phyloP scores from a whole-genome alignment of 2,329 filamentous ascomycete species.

The Samsoniella hepiali region DNA sequence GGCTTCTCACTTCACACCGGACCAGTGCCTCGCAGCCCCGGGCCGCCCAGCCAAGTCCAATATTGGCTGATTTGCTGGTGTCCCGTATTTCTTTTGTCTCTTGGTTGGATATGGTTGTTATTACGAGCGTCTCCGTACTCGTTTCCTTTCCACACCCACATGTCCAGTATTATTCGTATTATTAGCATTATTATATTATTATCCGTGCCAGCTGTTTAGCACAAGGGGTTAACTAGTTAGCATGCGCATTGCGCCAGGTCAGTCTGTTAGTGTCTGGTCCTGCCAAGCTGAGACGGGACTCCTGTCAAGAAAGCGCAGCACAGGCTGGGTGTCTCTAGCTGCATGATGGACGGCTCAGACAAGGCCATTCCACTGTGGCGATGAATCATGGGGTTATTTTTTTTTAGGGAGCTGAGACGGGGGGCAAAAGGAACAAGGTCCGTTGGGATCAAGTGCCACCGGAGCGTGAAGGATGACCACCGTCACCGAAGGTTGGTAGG shows the following conservation, averaged over 20 bases:
- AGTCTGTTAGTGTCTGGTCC: neutral
- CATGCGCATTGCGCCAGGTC: neutral
- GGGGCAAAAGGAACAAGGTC: neutral
- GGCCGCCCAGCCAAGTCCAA: neutral
- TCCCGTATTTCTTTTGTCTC: neutral
- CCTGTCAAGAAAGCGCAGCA: neutral
- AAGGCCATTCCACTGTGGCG: constrained; percentile 10
- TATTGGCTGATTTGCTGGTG: neutral
- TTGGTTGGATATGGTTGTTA: neutral
- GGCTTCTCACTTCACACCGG: neutral
- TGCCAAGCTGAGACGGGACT: constrained; percentile 14
- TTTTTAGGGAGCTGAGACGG: constrained; percentile 8
- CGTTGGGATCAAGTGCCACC: neutral
- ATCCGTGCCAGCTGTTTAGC: neutral
- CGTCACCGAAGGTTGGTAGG: neutral
- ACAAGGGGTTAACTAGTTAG: neutral
- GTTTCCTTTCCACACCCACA: constrained; percentile 7
- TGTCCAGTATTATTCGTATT: neutral
- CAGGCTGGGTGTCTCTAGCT: neutral
- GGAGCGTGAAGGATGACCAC: neutral
- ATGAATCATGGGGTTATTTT: constrained; percentile 1
- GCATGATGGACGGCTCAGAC: constrained; percentile 6
- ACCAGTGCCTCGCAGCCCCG: neutral
- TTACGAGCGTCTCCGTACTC: neutral
- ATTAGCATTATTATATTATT: neutral